phyloP scores from a whole-genome alignment of 441 rosid species.

The Jatropha podagrica region DNA sequence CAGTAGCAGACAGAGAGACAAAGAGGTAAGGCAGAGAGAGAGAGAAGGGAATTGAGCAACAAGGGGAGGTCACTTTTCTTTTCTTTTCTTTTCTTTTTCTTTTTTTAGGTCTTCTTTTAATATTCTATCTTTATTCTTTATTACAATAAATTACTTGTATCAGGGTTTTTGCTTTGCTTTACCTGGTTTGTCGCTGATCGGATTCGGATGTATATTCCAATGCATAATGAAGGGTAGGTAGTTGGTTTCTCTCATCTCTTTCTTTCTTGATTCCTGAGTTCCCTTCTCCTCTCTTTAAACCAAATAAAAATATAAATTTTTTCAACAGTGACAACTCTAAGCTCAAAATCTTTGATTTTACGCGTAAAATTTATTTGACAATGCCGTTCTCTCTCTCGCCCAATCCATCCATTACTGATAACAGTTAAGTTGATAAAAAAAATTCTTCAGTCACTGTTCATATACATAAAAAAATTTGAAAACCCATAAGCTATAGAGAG shows the following conservation, averaged over 20 bases:
- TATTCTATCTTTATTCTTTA: constrained; percentile 9
- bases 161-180: constrained; percentile 17
- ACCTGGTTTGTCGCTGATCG: constrained; percentile 27
- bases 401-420: too few species aligned
- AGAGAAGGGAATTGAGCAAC: constrained; percentile 3
- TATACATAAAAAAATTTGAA: background rate
- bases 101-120: constrained; percentile 11
- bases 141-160: constrained; percentile 15
- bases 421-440: too few species aligned
- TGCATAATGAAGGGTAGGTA: constrained; percentile 14
- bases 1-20: constrained; percentile 43
- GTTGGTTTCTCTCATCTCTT: background rate
- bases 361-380: too few species aligned
- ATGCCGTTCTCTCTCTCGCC: too few species aligned
- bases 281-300: background rate
- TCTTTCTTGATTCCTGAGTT: constrained; percentile 10
- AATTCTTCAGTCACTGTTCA: too few species aligned
- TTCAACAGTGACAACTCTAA: too few species aligned
- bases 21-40: constrained; percentile 31
- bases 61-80: constrained; percentile 34
- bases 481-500: background rate
- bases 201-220: constrained; percentile 47
- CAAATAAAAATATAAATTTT: too few species aligned
- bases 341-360: too few species aligned
- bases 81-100: background rate